Evolutionary conservation across 768 basidiomycete genomes (phyloP).

Genomic region (Pisolithus microcarpus): DNA sequence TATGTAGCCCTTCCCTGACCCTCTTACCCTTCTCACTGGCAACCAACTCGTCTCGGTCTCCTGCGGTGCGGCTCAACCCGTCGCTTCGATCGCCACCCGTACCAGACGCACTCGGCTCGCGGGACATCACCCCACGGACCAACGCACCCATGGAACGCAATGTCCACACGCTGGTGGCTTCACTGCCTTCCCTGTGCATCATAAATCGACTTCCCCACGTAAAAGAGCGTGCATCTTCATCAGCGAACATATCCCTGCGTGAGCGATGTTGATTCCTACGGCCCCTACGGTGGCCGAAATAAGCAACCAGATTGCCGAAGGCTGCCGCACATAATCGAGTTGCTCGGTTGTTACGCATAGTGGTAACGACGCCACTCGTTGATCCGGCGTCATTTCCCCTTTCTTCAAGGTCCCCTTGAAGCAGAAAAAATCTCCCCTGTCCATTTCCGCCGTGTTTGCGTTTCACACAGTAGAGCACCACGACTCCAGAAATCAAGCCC

Average conservation of each 20-base stretch:
- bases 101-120: constrained; percentile 21
- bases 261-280: constrained; percentile 9
- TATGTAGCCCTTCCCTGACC: background rate
- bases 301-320: constrained; percentile 15
- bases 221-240: constrained; percentile 62
- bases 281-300: constrained; percentile 16
- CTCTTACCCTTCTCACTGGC: constrained; percentile 7
- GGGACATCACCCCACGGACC: constrained; percentile 24
- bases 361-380: constrained; percentile 4
- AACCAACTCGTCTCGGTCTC: constrained; percentile 16
- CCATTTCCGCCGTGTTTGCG: constrained; percentile 16
- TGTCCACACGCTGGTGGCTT: constrained; percentile 46
- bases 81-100: constrained; percentile 10
- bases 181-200: constrained; percentile 32
- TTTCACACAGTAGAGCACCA: constrained; percentile 39
- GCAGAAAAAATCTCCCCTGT: constrained; percentile 11
- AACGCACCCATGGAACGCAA: constrained; percentile 33
- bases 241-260: constrained; percentile 69
- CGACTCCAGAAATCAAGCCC: constrained; percentile 41
- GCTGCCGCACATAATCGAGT: background rate
- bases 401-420: constrained; percentile 16
- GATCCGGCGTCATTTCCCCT: constrained; percentile 5
- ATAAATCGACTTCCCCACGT: constrained; percentile 12
- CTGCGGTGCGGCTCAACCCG: constrained; percentile 10
- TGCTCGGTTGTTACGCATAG: background rate